A percentile compares a stretch with the other conserved stretches of the same genome.
phyloP scores from a whole-genome alignment of 306 rosid genomes.

The Prunus kanzakura region DNA sequence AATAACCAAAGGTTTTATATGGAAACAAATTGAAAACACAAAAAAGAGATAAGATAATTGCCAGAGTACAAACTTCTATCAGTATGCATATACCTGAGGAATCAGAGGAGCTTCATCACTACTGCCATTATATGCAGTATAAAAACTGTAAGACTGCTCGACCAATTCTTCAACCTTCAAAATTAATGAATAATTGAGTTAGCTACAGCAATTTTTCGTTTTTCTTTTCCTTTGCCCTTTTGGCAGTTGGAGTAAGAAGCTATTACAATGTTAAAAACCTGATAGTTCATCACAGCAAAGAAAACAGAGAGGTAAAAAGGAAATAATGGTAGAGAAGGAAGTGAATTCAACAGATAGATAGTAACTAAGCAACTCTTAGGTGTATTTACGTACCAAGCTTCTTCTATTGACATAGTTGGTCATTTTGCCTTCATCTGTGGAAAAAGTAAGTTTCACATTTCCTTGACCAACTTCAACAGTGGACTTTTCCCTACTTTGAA shows the following conservation, averaged over 20 bases:
- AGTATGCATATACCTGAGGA: conserved; percentile 38
- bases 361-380: neutral
- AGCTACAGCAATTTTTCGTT: neutral
- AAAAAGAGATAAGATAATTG: neutral
- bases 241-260: neutral
- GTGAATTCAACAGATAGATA: neutral
- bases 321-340: neutral
- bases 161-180: conserved; percentile 45
- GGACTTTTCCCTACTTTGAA: conserved; percentile 29
- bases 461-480: conserved; percentile 48
- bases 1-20: neutral
- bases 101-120: conserved; percentile 43
- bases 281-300: neutral
- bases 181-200: conserved; percentile 7
- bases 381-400: conserved; percentile 38
- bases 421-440: conserved; percentile 32
- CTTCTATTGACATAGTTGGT: conserved; percentile 37
- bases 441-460: conserved; percentile 46
- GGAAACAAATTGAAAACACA: neutral
- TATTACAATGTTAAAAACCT: neutral
- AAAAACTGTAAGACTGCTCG: conserved; percentile 43
- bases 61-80: neutral
- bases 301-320: neutral
- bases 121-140: conserved; percentile 44
- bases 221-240: neutral